phyloP scores from a whole-genome alignment of 257 asterid species.

The Verbascum thapsus region DNA sequence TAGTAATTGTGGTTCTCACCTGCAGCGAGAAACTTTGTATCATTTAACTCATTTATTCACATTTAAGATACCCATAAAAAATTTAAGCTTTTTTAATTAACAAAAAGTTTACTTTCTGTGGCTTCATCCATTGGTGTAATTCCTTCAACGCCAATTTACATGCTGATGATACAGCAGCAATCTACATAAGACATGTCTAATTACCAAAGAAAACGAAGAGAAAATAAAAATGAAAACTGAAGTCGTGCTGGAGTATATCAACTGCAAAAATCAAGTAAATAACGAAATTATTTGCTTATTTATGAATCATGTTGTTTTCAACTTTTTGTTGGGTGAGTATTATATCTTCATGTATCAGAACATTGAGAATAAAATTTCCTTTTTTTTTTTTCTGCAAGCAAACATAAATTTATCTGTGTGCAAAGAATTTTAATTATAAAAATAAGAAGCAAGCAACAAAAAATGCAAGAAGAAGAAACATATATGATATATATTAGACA shows the following conservation, averaged over 20 bases:
- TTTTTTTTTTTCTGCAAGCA: too few species aligned
- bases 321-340: too few species aligned
- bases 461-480: too few species aligned
- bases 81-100: neutral
- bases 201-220: too few species aligned
- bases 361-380: too few species aligned
- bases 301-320: too few species aligned
- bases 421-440: too few species aligned
- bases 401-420: too few species aligned
- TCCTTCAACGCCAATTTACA: constrained; percentile 68
- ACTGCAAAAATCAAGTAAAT: neutral
- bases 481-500: too few species aligned
- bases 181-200: constrained; percentile 34
- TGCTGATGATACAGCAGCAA: constrained; percentile 45
- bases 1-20: constrained; percentile 68
- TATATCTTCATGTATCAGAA: too few species aligned
- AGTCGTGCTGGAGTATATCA: neutral
- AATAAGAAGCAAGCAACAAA: too few species aligned
- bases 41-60: neutral
- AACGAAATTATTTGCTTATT: too few species aligned
- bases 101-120: constrained; percentile 57
- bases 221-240: neutral
- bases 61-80: neutral
- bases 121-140: constrained; percentile 74
- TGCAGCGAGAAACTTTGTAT: neutral